Evolutionary conservation across 2,329 filamentous ascomycete species (phyloP).

Genomic region (Aciculosporium take): DNA sequence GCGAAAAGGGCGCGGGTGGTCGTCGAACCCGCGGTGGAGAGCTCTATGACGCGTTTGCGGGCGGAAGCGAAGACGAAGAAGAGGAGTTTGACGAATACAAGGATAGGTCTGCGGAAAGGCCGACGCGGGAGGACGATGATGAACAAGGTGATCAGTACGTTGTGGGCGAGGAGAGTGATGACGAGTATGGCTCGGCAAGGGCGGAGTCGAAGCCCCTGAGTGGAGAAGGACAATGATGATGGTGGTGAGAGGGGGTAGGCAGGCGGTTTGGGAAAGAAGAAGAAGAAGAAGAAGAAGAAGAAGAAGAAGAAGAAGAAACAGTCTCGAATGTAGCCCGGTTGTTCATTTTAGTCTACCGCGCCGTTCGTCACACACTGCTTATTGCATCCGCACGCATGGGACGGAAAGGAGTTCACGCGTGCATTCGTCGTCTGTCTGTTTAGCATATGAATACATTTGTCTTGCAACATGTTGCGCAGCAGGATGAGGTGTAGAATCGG

Average conservation of each 20-base stretch:
- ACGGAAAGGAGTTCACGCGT: background rate
- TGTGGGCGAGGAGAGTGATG: constrained; percentile 32
- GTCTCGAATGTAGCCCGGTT: too few relatives aligned
- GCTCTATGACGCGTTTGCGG: constrained; percentile 94
- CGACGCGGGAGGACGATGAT: constrained; percentile 12
- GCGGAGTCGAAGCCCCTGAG: constrained; percentile 13
- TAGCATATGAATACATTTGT: background rate
- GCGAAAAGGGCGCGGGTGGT: constrained; percentile 29
- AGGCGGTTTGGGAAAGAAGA: background rate
- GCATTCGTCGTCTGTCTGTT: background rate
- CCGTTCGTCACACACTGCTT: background rate
- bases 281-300: background rate
- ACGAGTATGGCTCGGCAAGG: constrained; percentile 20
- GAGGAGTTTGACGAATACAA: constrained; percentile 25
- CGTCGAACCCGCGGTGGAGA: constrained; percentile 61
- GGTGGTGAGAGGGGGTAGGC: background rate
- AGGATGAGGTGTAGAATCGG: too few relatives aligned
- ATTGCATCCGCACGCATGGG: background rate
- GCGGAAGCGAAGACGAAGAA: constrained; percentile 56
- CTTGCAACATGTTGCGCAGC: too few relatives aligned
- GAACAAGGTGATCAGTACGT: constrained; percentile 32
- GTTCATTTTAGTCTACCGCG: background rate
- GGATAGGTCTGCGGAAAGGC: constrained; percentile 20
- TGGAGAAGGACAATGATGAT: constrained; percentile 6
- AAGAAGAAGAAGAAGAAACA: background rate